These are phyloP conservation scores for Pythium sp. DNA, from an alignment of 352 stramenopile genomes.

Conservation along the genomic window DNA sequence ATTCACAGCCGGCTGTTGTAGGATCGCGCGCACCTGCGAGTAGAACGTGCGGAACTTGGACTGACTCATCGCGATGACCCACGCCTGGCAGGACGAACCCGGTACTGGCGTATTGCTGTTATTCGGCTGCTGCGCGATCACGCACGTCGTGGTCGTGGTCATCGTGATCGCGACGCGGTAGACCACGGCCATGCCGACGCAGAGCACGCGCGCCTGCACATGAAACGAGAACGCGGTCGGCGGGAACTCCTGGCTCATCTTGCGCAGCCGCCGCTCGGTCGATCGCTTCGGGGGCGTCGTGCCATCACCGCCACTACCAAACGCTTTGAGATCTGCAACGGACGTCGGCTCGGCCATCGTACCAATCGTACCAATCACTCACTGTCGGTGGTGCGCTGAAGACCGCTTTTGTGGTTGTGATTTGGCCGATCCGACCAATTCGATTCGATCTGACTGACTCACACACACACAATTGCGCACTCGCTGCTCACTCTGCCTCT, in stretches of 20 bases:
- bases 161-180: conserved; percentile 53
- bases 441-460: neutral
- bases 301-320: neutral
- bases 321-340: neutral
- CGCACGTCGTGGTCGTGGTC: conserved; percentile 13
- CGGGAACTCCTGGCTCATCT: conserved; percentile 60
- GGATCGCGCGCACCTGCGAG: conserved; percentile 34
- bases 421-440: neutral
- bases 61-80: conserved; percentile 63
- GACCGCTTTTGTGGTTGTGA: neutral
- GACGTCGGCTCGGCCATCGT: conserved; percentile 2
- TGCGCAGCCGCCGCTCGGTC: conserved; percentile 47
- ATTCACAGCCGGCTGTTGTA: conserved; percentile 32
- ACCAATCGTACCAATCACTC: neutral
- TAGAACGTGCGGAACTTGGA: conserved; percentile 54
- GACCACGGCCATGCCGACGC: conserved; percentile 48
- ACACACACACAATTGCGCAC: neutral
- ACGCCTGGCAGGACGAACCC: conserved; percentile 34
- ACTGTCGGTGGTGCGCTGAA: neutral
- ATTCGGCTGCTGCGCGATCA: conserved; percentile 17
- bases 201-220: conserved; percentile 48
- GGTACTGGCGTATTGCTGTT: conserved; percentile 14
- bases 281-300: conserved; percentile 11
- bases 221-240: conserved; percentile 44
- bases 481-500: neutral